Base-by-base conservation (phyloP, 768 basidiomycete genomes). In the Cystofilobasidium macerans region DNA sequence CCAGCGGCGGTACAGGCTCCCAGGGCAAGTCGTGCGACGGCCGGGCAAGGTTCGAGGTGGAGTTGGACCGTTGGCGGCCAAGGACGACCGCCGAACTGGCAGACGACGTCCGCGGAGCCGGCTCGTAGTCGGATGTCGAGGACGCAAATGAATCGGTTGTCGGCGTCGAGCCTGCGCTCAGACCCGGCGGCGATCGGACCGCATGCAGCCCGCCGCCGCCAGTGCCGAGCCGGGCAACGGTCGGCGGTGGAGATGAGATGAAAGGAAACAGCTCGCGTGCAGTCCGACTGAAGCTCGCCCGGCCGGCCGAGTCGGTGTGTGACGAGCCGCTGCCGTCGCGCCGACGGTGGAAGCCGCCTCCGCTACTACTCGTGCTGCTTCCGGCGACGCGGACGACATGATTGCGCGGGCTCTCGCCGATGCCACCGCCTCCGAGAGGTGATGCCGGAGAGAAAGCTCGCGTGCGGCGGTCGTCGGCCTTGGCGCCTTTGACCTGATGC, bases 301-400 rank as follows among this genome's bases (percentile, higher is more conserved):
- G 8, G 28, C 51, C 45, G 22, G n/a, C 5, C 45, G n/a, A 24
- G 9, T 47, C 30, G 13, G 51, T 30, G 12, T 54, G 28, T 11
- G 51, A 54, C 13, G 28, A 30, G 51, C 51, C 30, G 51, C 51
- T 54, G 51, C 51, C 51, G 18, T 54, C 51, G 18, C 51, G 26
- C 18, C 51, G 51, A n/a, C n/a, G n/a, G n/a, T n/a, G n/a, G n/a
- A n/a, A n/a, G n/a, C n/a, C n/a, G n/a, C n/a, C n/a, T n/a, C n/a
- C n/a, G n/a, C n/a, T n/a, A n/a, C n/a, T n/a, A n/a, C n/a, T n/a
- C n/a, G n/a, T n/a, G n/a, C n/a, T n/a, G 18, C 5, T 5, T 3
- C 30, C 32, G 28, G 26, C 30, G 13, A 16, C 18, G 30, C 51
- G 51, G 28, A 54, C 51, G 51, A n/a, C n/a, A n/a, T n/a, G n/a